Evolutionary conservation across 257 asterid genomes (phyloP), one percentile per base, ranked within the genome.

Genomic region (Rubia yunnanensis): DNA sequence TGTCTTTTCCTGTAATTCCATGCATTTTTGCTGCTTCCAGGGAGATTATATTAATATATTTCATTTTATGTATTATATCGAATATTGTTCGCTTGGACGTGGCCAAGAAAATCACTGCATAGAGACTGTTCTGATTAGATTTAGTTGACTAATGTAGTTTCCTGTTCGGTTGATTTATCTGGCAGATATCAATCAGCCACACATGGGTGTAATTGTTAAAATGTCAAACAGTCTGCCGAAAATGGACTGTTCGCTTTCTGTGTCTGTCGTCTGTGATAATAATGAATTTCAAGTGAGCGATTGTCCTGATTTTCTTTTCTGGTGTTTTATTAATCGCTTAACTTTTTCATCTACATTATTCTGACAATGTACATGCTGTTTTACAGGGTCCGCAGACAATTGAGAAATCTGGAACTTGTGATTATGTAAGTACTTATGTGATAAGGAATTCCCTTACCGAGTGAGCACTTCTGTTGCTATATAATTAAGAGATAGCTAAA

Each of bases 181-280:
- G 82, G 69, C 97, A 87, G 99, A 92, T 76, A 82, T 76, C 69
- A 79, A 70, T 67, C 76, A 60, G 68, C 97, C 96, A 17, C 83
- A 78, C 65, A 69, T 13, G 70, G 99, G 99, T 67, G 73, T 89
- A 72, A 76, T 64, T 24, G 85, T 90, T 71, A 87, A 80, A 80
- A 85, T 89, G 94, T 79, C 82, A 52, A 80, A 82, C 75, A 79
- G 63, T 60, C 89, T 74, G 38, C 71, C 70, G 27, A 75, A 67
- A 73, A 69, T 31, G 67, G 89, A 87, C 73, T 92, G 99, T 74
- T 92, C 99, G 39, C 87, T 92, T 69, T 79, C 87, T 61, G 97
- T 92, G 34, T 83, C 97, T 52, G 86, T 92, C 52, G 69, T 82
- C 62, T 92, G 99, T 72, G 83, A 87, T 78, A 70, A 85, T 66